Evolutionary conservation across 2,329 filamentous ascomycete species (phyloP).

Genomic region (Aspergillus brunneoviolaceus): DNA sequence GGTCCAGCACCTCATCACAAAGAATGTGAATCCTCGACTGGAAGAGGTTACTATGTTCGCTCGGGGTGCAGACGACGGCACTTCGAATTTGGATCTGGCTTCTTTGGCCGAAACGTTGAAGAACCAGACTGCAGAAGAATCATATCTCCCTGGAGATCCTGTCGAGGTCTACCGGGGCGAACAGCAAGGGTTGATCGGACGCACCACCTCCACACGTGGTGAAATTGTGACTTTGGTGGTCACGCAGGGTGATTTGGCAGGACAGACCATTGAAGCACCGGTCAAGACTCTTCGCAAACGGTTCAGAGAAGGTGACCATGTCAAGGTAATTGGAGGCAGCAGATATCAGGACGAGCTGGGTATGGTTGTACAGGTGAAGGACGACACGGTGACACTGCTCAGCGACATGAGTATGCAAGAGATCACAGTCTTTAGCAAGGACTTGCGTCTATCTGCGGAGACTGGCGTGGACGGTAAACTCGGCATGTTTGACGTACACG

Average conservation of each 20-base stretch:
- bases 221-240: conserved; percentile 91
- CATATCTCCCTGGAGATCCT: conserved; percentile 89
- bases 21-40: conserved; percentile 86
- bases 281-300: conserved; percentile 89
- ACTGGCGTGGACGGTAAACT: conserved; percentile 77
- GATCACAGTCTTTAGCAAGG: conserved; percentile 97
- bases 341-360: conserved; percentile 93
- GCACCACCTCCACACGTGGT: conserved; percentile 78
- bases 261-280: conserved; percentile 87
- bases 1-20: conserved; percentile 78
- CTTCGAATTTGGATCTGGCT: conserved; percentile 88
- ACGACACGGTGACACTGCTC: conserved; percentile 88
- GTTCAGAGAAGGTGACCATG: conserved; percentile 91
- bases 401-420: conserved; percentile 91
- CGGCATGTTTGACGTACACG: conserved; percentile 89
- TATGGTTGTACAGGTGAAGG: conserved; percentile 91
- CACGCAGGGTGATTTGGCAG: conserved; percentile 75
- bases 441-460: conserved; percentile 88
- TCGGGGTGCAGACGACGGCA: conserved; percentile 83
- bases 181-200: conserved; percentile 86
- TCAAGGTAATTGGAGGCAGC: conserved; percentile 96
- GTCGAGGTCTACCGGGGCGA: conserved; percentile 96
- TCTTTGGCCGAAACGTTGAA: conserved; percentile 88
- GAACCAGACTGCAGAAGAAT: conserved; percentile 74
- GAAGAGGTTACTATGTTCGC: conserved; percentile 97